Percentiles rank a stretch among this genome's conserved stretches.
These are phyloP conservation scores for Termitomyces sp. DNA, from an alignment of 768 basidiomycete species.

Conservation along the genomic window DNA sequence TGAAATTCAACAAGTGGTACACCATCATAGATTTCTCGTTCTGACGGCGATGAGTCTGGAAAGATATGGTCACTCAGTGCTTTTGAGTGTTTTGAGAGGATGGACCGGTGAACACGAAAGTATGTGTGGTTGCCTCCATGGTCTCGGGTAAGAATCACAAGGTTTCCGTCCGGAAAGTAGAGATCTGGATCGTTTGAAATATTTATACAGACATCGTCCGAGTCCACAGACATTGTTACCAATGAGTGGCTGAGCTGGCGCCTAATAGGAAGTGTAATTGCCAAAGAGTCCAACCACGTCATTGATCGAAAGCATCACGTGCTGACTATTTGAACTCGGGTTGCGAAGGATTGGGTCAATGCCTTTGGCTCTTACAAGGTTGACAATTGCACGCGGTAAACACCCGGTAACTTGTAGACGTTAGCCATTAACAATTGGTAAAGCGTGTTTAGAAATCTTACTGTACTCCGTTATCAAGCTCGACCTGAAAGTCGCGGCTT, in stretches of 20 bases:
- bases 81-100: conserved; percentile 22
- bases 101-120: conserved; percentile 21
- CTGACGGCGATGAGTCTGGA: conserved; percentile 10
- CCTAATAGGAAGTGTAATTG: background rate
- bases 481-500: too few relatives aligned
- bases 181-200: conserved; percentile 21
- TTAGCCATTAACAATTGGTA: too few relatives aligned
- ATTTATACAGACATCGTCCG: conserved; percentile 19
- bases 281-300: background rate
- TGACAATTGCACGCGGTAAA: too few relatives aligned
- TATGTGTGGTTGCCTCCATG: conserved; percentile 20
- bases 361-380: too few relatives aligned
- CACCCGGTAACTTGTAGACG: too few relatives aligned
- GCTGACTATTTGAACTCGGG: too few relatives aligned
- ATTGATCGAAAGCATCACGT: background rate
- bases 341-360: too few relatives aligned
- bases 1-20: conserved; percentile 21
- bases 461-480: too few relatives aligned
- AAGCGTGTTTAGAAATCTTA: too few relatives aligned
- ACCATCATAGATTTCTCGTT: conserved; percentile 18
- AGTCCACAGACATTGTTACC: conserved; percentile 14
- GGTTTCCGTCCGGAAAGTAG: conserved; percentile 21
- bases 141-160: conserved; percentile 21
- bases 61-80: conserved; percentile 21
- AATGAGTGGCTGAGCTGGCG: background rate